Conservation (phyloP, 345 rosid species). For the Lepidium didymum region DNA sequence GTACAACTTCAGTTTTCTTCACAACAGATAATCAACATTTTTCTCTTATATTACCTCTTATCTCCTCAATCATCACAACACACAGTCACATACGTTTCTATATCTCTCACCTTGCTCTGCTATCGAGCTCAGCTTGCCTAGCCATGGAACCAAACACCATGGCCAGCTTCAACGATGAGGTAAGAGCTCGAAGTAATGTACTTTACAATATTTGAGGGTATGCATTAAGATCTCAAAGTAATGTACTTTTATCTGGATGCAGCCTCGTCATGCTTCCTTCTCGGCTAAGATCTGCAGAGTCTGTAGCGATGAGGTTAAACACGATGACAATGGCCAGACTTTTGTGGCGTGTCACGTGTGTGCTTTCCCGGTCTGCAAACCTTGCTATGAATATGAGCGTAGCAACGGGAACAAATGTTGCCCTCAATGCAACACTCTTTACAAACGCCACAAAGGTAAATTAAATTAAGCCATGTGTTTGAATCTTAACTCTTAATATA, state of each 20-base stretch:
- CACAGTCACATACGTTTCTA: constrained; percentile 11
- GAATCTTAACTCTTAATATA: neutral
- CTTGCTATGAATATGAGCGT: constrained; percentile 89
- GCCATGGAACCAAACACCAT: constrained; percentile 47
- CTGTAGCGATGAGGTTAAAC: constrained; percentile 74
- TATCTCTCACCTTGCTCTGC: neutral
- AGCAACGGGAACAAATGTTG: constrained; percentile 84
- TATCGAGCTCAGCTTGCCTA: constrained; percentile 2
- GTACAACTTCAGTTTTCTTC: constrained; percentile 32
- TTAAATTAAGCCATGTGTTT: neutral
- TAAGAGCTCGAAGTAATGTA: neutral
- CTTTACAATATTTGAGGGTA: too few relatives aligned
- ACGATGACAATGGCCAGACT: constrained; percentile 43
- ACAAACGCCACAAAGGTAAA: constrained; percentile 76
- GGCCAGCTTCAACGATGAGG: constrained; percentile 53
- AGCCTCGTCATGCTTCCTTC: constrained; percentile 37
- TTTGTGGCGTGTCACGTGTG: constrained; percentile 81
- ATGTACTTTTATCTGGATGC: constrained; percentile 18
- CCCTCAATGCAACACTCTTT: constrained; percentile 90
- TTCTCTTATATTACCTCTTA: constrained; percentile 7
- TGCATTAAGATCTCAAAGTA: neutral
- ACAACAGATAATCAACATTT: neutral
- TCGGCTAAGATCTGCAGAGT: constrained; percentile 51
- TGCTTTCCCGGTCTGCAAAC: constrained; percentile 76
- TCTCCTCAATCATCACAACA: constrained; percentile 20